Conservation (phyloP, 1,284 basidiomycete genomes). For the Moesziomyces sp. region DNA sequence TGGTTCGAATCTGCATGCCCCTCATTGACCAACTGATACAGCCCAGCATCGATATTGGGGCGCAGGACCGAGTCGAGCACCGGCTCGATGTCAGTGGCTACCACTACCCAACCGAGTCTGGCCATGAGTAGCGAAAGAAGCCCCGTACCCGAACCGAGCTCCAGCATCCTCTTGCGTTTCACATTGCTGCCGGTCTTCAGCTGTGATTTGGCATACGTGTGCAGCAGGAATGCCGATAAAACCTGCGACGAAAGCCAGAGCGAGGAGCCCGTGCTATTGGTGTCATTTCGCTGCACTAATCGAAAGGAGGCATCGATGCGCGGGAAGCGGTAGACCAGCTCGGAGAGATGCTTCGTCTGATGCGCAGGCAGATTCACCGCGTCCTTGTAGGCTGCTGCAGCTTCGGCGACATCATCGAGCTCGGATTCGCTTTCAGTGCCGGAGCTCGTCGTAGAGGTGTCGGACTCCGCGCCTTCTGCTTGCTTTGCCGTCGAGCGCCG, state of each 20-base stretch:
- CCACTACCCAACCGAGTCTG: conserved; percentile 78
- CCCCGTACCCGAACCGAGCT: conserved; percentile 50
- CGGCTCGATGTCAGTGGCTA: conserved; percentile 80
- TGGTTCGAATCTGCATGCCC: conserved; percentile 38
- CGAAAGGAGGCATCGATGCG: conserved; percentile 26
- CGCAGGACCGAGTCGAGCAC: conserved; percentile 77
- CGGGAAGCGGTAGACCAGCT: conserved; percentile 37
- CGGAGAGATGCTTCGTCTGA: conserved; percentile 43
- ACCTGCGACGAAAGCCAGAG: conserved; percentile 54
- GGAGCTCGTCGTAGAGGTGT: neutral
- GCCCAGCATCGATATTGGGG: conserved; percentile 75
- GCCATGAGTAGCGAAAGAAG: conserved; percentile 73
- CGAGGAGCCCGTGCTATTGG: conserved; percentile 48
- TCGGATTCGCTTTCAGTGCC: conserved; percentile 9
- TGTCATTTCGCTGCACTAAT: conserved; percentile 36
- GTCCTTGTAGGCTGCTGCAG: neutral
- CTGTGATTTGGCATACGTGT: conserved; percentile 11
- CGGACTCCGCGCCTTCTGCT: neutral
- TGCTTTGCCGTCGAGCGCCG: neutral
- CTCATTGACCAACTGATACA: conserved; percentile 10
- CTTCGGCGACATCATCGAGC: neutral
- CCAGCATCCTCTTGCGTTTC: conserved; percentile 16
- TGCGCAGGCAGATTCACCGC: conserved; percentile 48
- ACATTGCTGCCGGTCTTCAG: neutral
- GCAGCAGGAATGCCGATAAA: conserved; percentile 38